phyloP scores from a whole-genome alignment of 345 rosid genomes.

The Fremontodendron californicum region DNA sequence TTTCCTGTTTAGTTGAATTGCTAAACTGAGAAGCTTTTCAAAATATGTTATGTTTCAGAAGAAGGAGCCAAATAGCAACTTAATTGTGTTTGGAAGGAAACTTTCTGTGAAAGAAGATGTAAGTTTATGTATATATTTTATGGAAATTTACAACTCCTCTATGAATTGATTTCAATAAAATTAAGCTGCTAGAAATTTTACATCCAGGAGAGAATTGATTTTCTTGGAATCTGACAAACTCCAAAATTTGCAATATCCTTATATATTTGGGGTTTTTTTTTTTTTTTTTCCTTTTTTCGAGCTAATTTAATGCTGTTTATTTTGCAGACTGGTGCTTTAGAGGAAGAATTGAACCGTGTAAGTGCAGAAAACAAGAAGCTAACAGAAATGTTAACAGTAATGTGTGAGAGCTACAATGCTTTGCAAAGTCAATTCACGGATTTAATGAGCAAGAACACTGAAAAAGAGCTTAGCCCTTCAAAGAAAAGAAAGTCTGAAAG shows the following conservation, averaged over 20 bases:
- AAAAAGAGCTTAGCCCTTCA: conserved; percentile 47
- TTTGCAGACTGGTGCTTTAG: conserved; percentile 44
- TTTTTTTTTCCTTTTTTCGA: neutral
- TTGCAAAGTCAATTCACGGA: conserved; percentile 58
- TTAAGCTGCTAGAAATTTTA: neutral
- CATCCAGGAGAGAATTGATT: neutral
- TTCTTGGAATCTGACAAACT: neutral
- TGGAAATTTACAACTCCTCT: neutral
- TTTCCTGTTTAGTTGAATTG: neutral
- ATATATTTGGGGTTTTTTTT: neutral
- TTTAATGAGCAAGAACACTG: conserved; percentile 43
- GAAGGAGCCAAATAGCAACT: conserved; percentile 24
- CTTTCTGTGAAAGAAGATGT: conserved; percentile 45
- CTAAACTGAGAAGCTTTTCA: neutral
- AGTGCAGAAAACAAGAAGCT: conserved; percentile 86
- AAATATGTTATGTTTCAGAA: conserved; percentile 25
- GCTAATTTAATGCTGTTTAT: neutral
- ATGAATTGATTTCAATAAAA: neutral
- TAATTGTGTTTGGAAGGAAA: conserved; percentile 31
- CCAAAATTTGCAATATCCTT: neutral
- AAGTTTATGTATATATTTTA: neutral
- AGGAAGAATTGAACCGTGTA: conserved; percentile 76
- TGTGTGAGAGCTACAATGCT: conserved; percentile 77
- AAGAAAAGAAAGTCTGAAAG: conserved; percentile 75
- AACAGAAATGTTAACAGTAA: conserved; percentile 60